These are phyloP conservation scores for Peronosclerospora sorghi DNA, from an alignment of 352 stramenopile species.

Conservation along the genomic window DNA sequence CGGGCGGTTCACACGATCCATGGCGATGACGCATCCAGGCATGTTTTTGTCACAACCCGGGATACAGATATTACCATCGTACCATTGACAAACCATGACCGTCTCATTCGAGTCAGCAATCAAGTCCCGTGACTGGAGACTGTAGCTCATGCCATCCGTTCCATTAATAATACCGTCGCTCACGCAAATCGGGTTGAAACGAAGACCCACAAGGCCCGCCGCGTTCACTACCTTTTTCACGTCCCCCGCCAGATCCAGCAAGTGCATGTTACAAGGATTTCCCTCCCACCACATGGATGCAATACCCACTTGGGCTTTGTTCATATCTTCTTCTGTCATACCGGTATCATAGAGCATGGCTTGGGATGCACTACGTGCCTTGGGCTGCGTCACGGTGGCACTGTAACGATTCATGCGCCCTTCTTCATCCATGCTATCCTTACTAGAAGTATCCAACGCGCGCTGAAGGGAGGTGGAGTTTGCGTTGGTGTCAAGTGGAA, in stretches of 20 bases:
- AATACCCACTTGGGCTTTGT: conserved; percentile 91
- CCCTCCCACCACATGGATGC: conserved; percentile 97
- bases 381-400: conserved; percentile 89
- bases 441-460: conserved; percentile 7
- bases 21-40: conserved; percentile 96
- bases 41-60: conserved; percentile 99
- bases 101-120: conserved; percentile 99
- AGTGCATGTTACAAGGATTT: conserved; percentile 99
- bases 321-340: conserved; percentile 90
- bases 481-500: too few species aligned
- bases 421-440: conserved; percentile 9
- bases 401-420: conserved; percentile 78
- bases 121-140: conserved; percentile 91
- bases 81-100: conserved; percentile 97
- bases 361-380: conserved; percentile 93
- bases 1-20: conserved; percentile 95
- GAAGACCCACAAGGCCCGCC: conserved; percentile 86
- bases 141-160: conserved; percentile 96
- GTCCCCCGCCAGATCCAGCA: conserved; percentile 91
- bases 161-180: conserved; percentile 96
- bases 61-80: conserved; percentile 96
- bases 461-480: too few species aligned
- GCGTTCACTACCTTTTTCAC: conserved; percentile 92
- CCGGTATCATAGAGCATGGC: conserved; percentile 98
- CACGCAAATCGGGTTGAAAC: conserved; percentile 98